Evolutionary conservation across 2,329 filamentous ascomycete genomes (phyloP).

Genomic region (Clonostachys rhizophaga): DNA sequence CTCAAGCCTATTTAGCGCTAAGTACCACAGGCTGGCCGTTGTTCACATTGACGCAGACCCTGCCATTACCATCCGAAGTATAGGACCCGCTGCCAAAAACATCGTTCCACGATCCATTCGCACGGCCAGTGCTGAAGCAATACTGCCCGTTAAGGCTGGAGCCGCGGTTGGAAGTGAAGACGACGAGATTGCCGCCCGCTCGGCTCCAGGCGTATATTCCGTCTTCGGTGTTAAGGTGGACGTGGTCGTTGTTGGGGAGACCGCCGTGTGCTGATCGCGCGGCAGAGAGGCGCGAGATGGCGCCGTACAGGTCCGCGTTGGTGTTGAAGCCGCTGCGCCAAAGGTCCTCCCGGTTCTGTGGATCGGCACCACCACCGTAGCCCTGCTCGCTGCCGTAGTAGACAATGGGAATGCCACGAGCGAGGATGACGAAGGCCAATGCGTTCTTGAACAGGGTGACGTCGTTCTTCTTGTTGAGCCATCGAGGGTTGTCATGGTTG

Average conservation of each 20-base stretch:
- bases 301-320: slow-evolving; percentile 39
- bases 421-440: slow-evolving; percentile 56
- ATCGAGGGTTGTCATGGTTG: slow-evolving; percentile 55
- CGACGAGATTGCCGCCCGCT: slow-evolving; percentile 34
- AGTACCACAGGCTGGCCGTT: slow-evolving; percentile 37
- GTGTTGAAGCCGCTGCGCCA: slow-evolving; percentile 49
- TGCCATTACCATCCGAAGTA: slow-evolving; percentile 29
- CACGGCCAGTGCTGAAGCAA: slow-evolving; percentile 33
- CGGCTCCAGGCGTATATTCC: slow-evolving; percentile 40
- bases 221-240: slow-evolving; percentile 31
- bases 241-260: slow-evolving; percentile 34
- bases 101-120: slow-evolving; percentile 31
- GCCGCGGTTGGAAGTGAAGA: slow-evolving; percentile 38
- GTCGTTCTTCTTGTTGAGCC: slow-evolving; percentile 46
- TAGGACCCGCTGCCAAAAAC: slow-evolving; percentile 26
- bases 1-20: not conserved
- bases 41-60: slow-evolving; percentile 31
- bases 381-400: slow-evolving; percentile 65
- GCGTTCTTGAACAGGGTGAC: slow-evolving; percentile 54
- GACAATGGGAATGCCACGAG: slow-evolving; percentile 57
- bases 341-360: slow-evolving; percentile 51
- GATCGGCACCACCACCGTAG: slow-evolving; percentile 40
- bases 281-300: slow-evolving; percentile 30
- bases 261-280: slow-evolving; percentile 39
- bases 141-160: slow-evolving; percentile 25